phyloP scores from a whole-genome alignment of 176 grass and related monocot species.

The Cymbopogon citratus region DNA sequence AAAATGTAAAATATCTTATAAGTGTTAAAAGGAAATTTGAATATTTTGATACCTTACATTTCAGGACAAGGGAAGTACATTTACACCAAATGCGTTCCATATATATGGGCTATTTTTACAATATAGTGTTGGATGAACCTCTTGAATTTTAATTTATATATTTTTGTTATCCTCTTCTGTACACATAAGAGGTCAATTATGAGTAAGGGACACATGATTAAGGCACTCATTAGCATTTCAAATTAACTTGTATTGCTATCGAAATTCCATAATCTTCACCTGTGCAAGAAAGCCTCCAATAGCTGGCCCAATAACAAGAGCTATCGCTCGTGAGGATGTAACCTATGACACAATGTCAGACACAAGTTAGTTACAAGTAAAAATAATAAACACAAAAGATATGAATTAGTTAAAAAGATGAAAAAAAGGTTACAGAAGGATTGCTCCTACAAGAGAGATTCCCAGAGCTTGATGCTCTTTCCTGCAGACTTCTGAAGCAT shows the following conservation, averaged over 20 bases:
- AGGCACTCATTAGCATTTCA: background rate
- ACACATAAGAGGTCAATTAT: background rate
- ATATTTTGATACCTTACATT: background rate
- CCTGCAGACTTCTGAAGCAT: conserved; percentile 64
- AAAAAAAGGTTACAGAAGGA: too few species aligned
- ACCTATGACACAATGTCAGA: conserved; percentile 37
- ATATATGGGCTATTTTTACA: background rate
- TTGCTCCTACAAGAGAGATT: too few species aligned
- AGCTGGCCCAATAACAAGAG: conserved; percentile 61
- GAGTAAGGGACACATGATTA: background rate
- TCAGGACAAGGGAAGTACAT: background rate
- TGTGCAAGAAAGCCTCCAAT: conserved; percentile 74
- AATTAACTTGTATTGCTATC: background rate
- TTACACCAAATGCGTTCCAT: background rate
- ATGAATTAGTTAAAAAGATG: too few species aligned
- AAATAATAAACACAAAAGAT: background rate
- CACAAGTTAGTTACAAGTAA: background rate
- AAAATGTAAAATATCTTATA: background rate
- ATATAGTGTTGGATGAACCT: background rate
- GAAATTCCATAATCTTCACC: conserved; percentile 27
- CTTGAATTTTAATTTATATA: background rate
- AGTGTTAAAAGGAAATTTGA: background rate
- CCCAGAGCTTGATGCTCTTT: conserved; percentile 52
- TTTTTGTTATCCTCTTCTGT: background rate
- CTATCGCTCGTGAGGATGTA: conserved; percentile 52